phyloP scores from a whole-genome alignment of 2,329 filamentous ascomycete genomes.

The Alternaria ventricosa region DNA sequence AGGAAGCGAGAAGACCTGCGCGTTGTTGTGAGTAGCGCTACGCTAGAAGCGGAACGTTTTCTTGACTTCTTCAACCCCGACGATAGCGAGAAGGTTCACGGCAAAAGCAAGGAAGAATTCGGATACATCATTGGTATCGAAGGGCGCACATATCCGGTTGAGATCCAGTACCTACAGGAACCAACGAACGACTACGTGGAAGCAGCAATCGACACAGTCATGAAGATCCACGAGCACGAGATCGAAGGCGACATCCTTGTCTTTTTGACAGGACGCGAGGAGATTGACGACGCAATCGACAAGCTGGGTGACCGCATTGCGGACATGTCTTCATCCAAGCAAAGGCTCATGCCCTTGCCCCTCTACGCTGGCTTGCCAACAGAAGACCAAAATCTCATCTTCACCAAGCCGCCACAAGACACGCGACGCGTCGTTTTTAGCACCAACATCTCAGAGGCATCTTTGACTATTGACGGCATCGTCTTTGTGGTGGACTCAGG shows the following conservation, averaged over 20 bases:
- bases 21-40: constrained; percentile 92
- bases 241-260: constrained; percentile 84
- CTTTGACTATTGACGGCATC: constrained; percentile 90
- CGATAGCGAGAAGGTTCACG: constrained; percentile 46
- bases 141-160: constrained; percentile 86
- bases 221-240: constrained; percentile 86
- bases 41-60: constrained; percentile 87
- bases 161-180: constrained; percentile 78
- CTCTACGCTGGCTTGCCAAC: constrained; percentile 88
- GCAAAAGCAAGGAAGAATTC: constrained; percentile 50
- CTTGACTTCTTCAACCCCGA: constrained; percentile 74
- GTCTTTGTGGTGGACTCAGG: constrained; percentile 90
- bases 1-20: constrained; percentile 80
- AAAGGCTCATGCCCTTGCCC: constrained; percentile 73
- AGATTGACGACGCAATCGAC: constrained; percentile 85
- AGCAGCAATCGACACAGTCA: constrained; percentile 78
- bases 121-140: constrained; percentile 82
- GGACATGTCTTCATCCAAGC: constrained; percentile 65
- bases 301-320: constrained; percentile 75
- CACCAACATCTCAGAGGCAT: constrained; percentile 96
- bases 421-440: constrained; percentile 90
- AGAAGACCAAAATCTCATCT: constrained; percentile 94
- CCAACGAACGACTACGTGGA: constrained; percentile 88
- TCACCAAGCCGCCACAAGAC: constrained; percentile 80
- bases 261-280: constrained; percentile 90